Base-by-base conservation (phyloP, 2,329 filamentous ascomycete genomes). In the Endothia cerciana region DNA sequence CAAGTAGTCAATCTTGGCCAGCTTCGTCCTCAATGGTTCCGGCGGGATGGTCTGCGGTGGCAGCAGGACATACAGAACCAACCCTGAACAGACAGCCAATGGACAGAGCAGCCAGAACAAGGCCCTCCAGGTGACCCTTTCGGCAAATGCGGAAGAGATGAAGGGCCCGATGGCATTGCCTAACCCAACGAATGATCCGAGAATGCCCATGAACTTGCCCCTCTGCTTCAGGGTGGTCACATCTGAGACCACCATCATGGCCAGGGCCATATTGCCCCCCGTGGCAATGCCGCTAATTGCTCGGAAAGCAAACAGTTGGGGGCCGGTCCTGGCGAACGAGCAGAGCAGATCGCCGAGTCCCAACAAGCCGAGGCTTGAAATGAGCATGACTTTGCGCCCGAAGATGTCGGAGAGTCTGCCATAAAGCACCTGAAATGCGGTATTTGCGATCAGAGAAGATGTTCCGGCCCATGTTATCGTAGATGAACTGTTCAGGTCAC, bases 341-440 rank as follows among this genome's bases (percentile, higher is more conserved):
- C 87, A 89, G 0, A 88, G 76, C 59, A 90, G 73, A 71, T 89
- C 86, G 1, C 83, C 84, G 17, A 89, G 64, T 8, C 81, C 79
- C 5, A 90, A 76, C 15, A 88, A 73, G 0, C 77, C 77, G 8
- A 88, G 74, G 1, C 84, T 83, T 1, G 78, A 79, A 2, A 90
- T 72, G 61, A 86, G 84, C 7, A 89, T 79, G 8, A 81, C 78
- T 72, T 89, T 89, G 22, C 87, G 81, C 25, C 86, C 86, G 60
- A 88, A 82, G 0, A 89, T 83, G 73, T 89, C 86, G 0, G 86
- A 88, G 3, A 89, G 71, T 2, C 86, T 81, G 25, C 87, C 87
- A 72, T 89, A 89, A 0, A 90, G 79, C 66, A 89, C 85, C 69
- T 88, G 87, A 69, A 89, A 90, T 41, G 85, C 83, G 0, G 88